phyloP scores from a whole-genome alignment of 2,329 filamentous ascomycete species.

The Botrytis galanthina region DNA sequence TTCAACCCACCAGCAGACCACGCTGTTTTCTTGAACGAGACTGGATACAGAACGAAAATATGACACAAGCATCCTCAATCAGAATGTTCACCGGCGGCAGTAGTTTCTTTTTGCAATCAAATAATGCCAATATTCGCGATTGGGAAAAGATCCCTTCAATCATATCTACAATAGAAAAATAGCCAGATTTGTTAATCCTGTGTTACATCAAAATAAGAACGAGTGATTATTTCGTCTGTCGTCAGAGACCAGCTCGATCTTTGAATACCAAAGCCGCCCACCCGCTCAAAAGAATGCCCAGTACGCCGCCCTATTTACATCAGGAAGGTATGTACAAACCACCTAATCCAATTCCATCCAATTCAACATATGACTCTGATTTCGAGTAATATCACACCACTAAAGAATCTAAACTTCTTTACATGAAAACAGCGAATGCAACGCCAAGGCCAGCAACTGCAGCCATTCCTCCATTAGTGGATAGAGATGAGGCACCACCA shows the following conservation, averaged over 20 bases:
- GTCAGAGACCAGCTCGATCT: constrained; percentile 8
- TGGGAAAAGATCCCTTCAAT: not conserved
- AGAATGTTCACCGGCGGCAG: not conserved
- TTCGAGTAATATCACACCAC: not conserved
- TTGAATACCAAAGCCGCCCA: not conserved
- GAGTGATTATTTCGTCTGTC: not conserved
- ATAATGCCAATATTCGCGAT: not conserved
- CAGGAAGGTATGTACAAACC: not conserved
- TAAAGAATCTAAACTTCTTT: constrained; percentile 17
- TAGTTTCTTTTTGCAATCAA: not conserved
- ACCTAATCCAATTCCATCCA: not conserved
- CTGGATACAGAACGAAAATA: not conserved
- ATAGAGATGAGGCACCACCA: constrained; percentile 27
- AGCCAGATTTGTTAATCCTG: not conserved
- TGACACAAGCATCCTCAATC: too few species aligned
- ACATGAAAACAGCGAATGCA: constrained; percentile 38
- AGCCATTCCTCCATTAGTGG: constrained; percentile 34
- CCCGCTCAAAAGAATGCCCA: not conserved
- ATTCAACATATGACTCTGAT: not conserved
- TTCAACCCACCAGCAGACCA: not conserved
- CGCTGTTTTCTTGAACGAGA: not conserved
- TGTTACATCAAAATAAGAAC: not conserved
- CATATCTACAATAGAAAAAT: not conserved
- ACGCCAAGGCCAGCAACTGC: constrained; percentile 36
- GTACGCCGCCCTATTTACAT: not conserved